Base-by-base conservation (phyloP, 768 basidiomycete species). In the Lactarius quietus region DNA sequence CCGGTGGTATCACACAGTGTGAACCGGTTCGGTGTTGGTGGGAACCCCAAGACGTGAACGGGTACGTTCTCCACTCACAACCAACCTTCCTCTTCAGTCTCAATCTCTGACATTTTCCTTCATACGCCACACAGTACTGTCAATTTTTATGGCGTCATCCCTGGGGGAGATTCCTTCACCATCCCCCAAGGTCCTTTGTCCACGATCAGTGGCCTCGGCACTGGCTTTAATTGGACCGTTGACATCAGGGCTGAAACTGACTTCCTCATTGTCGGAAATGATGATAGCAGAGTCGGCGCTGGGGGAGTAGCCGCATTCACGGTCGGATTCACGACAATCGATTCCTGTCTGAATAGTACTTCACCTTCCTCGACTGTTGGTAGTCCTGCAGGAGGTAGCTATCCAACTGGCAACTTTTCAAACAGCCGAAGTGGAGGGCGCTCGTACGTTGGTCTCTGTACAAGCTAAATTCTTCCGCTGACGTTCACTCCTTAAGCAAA, bases 301-400 rank as follows among this genome's bases (percentile, higher is more conserved):
- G 92, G 82, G 15, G 92, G 92, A 12, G 90, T 88, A 71, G 77
- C 75, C 6, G 71, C 79, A 1, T 83, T 81, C 67, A 83, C 81
- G 23, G 83, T 92, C 39, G 76, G 79, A 64, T 77, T 2, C 93
- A 91, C 71, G n/a, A n/a, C n/a, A n/a, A n/a, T n/a, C n/a, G n/a
- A n/a, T n/a, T n/a, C n/a, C n/a, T n/a, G n/a, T n/a, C 72, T 92
- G 55, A 83, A 78, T 48, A 73, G 75, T 53, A 74, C 68, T 17
- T 91, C 89, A 58, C 91, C 91, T 0, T 90, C 87, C 59, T 91
- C 91, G 5, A 93, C 91, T 2, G 82, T 88, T 10, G 90, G 88
- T 3, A 79, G 77, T 61, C 89, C 91, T 7, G 91, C 91, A 26
- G 91, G 91, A 43, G 90, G 89, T 0, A 78, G 78, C 41, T 89